phyloP scores from a whole-genome alignment of 2,329 filamentous ascomycete species.

The Cladophialophora exuberans region DNA sequence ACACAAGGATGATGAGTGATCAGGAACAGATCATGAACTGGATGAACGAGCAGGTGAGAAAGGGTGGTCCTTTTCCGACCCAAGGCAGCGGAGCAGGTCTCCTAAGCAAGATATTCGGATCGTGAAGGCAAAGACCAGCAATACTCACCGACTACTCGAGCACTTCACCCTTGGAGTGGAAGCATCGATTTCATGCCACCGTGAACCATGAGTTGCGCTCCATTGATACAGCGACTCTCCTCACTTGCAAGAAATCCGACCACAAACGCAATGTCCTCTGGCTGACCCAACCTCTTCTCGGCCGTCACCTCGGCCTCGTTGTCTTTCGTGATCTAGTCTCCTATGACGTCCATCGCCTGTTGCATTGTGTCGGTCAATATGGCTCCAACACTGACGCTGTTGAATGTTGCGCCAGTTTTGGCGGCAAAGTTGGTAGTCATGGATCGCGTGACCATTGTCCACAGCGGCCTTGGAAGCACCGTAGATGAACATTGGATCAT shows the following conservation, averaged over 20 bases:
- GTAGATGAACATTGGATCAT: conserved; percentile 21
- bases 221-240: conserved; percentile 53
- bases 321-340: conserved; percentile 48
- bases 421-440: conserved; percentile 23
- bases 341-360: conserved; percentile 46
- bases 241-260: conserved; percentile 52
- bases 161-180: conserved; percentile 6
- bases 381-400: conserved; percentile 1
- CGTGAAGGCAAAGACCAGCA: too few species aligned
- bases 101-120: too few species aligned
- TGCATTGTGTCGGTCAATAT: conserved; percentile 38
- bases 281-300: conserved; percentile 43
- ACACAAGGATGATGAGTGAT: too few species aligned
- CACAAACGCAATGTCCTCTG: conserved; percentile 52
- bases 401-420: conserved; percentile 1
- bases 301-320: conserved; percentile 45
- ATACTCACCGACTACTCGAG: too few species aligned
- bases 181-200: conserved; percentile 33
- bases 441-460: conserved; percentile 28
- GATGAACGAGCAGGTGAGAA: too few species aligned
- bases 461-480: conserved; percentile 38
- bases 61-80: too few species aligned
- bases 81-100: too few species aligned
- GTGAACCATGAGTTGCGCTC: conserved; percentile 41
- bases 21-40: too few species aligned